These are phyloP conservation scores for Fusarium siculi DNA, from an alignment of 2,329 filamentous ascomycete genomes.

Conservation along the genomic window DNA sequence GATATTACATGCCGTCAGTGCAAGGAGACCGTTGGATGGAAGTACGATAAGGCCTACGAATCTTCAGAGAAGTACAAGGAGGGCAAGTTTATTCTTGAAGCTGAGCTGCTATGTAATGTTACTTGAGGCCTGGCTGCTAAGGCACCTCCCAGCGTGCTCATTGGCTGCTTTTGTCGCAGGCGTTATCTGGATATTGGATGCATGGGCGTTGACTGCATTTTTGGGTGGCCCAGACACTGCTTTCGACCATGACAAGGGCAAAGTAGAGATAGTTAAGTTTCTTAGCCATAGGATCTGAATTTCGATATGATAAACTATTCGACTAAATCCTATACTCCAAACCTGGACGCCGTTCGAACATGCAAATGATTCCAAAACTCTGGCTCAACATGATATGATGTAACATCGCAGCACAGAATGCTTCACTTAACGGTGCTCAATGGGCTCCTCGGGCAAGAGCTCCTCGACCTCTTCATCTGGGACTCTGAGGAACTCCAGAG, in stretches of 20 bases:
- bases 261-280: not conserved
- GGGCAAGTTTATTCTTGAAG: conserved; percentile 96
- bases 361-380: not conserved
- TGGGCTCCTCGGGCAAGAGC: conserved; percentile 83
- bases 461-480: conserved; percentile 65
- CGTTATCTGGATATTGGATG: conserved; percentile 27
- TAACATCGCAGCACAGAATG: not conserved
- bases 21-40: conserved; percentile 95
- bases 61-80: conserved; percentile 96
- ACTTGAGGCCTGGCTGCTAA: conserved; percentile 51
- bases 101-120: conserved; percentile 86
- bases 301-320: conserved; percentile 5
- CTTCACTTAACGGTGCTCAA: conserved; percentile 69
- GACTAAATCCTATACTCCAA: conserved; percentile 7
- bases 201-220: not conserved
- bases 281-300: not conserved
- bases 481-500: conserved; percentile 73
- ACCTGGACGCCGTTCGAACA: conserved; percentile 12
- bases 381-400: not conserved
- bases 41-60: conserved; percentile 98
- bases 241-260: conserved; percentile 19
- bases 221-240: conserved; percentile 11
- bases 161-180: conserved; percentile 8
- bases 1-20: conserved; percentile 94
- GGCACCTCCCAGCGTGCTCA: not conserved